These are phyloP conservation scores for Lithospermum erythrorhizon DNA, from an alignment of 257 asterid genomes.

Conservation along the genomic window DNA sequence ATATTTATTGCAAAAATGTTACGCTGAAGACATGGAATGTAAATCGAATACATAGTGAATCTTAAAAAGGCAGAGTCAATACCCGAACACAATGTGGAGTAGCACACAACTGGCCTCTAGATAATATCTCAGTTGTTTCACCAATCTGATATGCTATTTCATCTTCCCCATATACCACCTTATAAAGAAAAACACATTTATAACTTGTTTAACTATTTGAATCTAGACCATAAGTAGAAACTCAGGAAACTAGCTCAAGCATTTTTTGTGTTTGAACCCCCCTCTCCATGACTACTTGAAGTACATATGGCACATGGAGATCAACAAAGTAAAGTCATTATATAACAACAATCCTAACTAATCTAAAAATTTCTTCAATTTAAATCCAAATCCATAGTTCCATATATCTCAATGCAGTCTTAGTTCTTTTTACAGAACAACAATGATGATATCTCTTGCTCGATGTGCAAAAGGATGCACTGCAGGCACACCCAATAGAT, in stretches of 20 bases:
- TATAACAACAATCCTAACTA: too few species aligned
- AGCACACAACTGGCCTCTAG: slow-evolving; percentile 82
- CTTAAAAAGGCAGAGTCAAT: slow-evolving; percentile 6
- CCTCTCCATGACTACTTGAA: too few species aligned
- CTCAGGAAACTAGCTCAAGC: background rate
- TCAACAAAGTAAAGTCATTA: too few species aligned
- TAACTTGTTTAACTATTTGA: background rate
- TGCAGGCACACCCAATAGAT: background rate
- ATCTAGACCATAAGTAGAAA: background rate
- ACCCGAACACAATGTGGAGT: slow-evolving; percentile 96
- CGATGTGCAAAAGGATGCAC: background rate
- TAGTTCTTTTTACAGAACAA: background rate
- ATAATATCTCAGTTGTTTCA: slow-evolving; percentile 84
- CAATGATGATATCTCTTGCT: background rate
- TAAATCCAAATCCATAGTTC: background rate
- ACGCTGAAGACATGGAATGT: background rate
- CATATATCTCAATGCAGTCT: background rate
- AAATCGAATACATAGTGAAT: background rate
- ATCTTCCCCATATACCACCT: slow-evolving; percentile 82
- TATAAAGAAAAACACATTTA: slow-evolving; percentile 4
- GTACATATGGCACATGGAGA: too few species aligned
- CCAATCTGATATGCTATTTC: slow-evolving; percentile 92
- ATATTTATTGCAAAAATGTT: background rate
- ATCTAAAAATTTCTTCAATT: background rate
- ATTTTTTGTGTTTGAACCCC: too few species aligned